phyloP scores from a whole-genome alignment of 2,329 filamentous ascomycete species.

The Fusarium keratoplasticum region DNA sequence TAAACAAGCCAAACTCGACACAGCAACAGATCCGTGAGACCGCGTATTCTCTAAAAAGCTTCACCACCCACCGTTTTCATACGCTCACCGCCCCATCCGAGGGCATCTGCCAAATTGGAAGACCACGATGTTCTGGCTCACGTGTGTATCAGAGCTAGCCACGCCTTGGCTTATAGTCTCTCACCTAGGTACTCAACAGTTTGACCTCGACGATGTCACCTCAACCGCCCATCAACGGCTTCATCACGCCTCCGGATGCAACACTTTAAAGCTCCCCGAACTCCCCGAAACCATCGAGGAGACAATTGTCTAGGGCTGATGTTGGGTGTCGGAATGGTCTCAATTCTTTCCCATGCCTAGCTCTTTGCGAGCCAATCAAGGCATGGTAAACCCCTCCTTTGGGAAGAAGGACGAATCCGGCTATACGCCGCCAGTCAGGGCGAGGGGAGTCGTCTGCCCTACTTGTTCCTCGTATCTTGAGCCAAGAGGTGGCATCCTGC shows the following conservation, averaged over 20 bases:
- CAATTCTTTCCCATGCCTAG: not conserved
- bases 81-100: not conserved
- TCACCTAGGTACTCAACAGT: not conserved
- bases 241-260: not conserved
- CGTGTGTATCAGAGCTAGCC: not conserved
- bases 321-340: not conserved
- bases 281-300: slow-evolving; percentile 6
- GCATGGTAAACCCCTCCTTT: slow-evolving; percentile 12
- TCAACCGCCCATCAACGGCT: not conserved
- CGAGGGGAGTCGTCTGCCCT: not conserved
- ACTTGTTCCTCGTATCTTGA: not conserved
- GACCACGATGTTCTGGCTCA: not conserved
- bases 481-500: not conserved
- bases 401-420: not conserved
- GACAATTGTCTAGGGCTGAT: slow-evolving; percentile 6
- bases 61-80: slow-evolving; percentile 4
- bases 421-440: not conserved
- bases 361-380: not conserved
- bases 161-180: not conserved
- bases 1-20: slow-evolving; percentile 9
- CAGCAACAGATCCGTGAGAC: not conserved
- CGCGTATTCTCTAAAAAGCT: slow-evolving; percentile 5
- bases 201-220: not conserved
- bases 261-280: slow-evolving; percentile 6
- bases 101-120: not conserved